Base-by-base conservation (phyloP, 1,139 yeast genomes). In the Candida sp. region DNA sequence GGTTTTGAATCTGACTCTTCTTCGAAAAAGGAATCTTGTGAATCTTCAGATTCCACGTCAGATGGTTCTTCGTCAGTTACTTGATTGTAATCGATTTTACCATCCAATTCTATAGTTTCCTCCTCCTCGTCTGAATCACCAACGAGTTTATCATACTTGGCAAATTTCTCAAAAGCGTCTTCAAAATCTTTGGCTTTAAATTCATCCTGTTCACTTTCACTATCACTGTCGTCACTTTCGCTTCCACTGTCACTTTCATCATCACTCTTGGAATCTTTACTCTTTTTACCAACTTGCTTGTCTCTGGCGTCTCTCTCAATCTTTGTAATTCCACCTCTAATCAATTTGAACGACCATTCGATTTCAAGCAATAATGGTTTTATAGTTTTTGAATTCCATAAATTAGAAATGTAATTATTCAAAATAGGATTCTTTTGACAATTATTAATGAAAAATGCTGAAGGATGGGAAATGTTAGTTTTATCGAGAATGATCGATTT, bases 41-140 rank as follows among this genome's bases (percentile, higher is more conserved):
- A 41, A 5, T 52, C 64, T 19, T 64, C 74, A 1, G 56, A 66
- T 15, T 15, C 19, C 19, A 15, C 19, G n/a, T 61, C 75, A 37
- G 76, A 68, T 11, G 78, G 74, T 47, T 81, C 87, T 49, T 79
- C 83, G 53, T 82, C 87, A 0, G 87, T 82, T 5, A 81, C 72
- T 54, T 81, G 80, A 52, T 80, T 81, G 55, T 83, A 82, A 50
- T 80, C 66, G 4, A 80, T 66, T 33, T 68, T 66, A 3, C 76
- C 72, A 45, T 73, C 69, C 4, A 63, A 53, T 7, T 57, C 63
- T 12, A 55, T 56, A 23, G 54, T 61, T 23, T 58, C 70, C 34
- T 55, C 68, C 15, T 66, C 73, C 42, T 77, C 84, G 32, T 80
- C 84, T 0, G 86, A 74, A 4, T 66, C 84, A 1, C 67, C 87